These are phyloP conservation scores for Heliocybe sulcata DNA, from an alignment of 1,284 basidiomycete species.

Conservation along the genomic window DNA sequence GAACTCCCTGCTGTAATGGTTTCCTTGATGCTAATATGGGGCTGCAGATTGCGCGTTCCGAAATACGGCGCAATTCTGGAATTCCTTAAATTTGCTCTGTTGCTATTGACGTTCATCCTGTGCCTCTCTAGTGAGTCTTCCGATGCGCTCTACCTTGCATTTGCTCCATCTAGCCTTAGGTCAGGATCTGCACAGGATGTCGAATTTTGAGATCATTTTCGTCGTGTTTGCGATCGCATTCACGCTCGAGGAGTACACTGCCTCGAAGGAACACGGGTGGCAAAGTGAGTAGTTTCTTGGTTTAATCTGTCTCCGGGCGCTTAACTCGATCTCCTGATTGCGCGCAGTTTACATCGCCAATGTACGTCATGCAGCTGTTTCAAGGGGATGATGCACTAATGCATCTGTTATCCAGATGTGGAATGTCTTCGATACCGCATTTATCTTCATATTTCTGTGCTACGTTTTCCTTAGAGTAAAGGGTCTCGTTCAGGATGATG, in stretches of 20 bases:
- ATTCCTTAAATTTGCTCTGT: constrained; percentile 64
- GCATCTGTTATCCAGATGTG: no score
- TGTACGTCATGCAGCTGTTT: constrained; percentile 28
- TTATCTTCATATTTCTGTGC: constrained; percentile 64
- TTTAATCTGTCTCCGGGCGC: background rate
- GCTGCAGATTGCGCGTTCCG: constrained; percentile 67
- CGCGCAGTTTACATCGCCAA: constrained; percentile 84
- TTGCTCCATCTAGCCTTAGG: constrained; percentile 30
- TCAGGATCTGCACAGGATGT: constrained; percentile 42
- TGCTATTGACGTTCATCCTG: constrained; percentile 67
- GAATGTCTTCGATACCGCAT: constrained; percentile 83
- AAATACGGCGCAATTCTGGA: constrained; percentile 76
- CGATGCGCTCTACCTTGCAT: background rate
- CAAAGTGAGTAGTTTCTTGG: constrained; percentile 45
- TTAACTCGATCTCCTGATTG: constrained; percentile 7
- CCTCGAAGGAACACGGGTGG: constrained; percentile 80
- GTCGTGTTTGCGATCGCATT: constrained; percentile 74
- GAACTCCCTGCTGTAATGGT: background rate
- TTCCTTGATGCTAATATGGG: background rate
- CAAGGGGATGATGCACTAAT: background rate
- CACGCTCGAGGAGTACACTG: constrained; percentile 74
- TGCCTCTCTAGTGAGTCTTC: constrained; percentile 57
- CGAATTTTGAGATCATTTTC: constrained; percentile 64
- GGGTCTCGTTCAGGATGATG: constrained; percentile 49
- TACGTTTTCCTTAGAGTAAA: constrained; percentile 64